Base-by-base conservation (phyloP, 371 early-diverging fungal genomes). In the Batrachochytrium dendrobatidis region DNA sequence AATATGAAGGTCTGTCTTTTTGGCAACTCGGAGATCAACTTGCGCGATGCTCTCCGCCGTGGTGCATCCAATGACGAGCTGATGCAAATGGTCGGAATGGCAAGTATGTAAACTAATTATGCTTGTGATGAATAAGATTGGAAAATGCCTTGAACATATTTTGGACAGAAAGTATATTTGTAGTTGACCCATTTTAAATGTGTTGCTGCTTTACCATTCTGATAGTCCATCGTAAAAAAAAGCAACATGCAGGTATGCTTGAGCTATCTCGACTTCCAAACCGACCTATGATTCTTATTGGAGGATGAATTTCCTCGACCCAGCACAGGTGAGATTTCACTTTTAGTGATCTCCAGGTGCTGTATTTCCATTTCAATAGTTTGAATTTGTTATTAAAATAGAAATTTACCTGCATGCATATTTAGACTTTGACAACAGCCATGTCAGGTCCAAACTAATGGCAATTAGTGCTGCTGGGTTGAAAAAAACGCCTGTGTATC, bases 201-300 rank as follows among this genome's bases (percentile, higher is more conserved):
- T n/a, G n/a, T n/a, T n/a, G n/a, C n/a, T 61, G 39, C 20, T 15
- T 17, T 20, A 25, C 26, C 25, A 60, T 45, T 22, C 60, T n/a
- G 20, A 18, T 56, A 34, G 91, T 95, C 25, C 84, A 83, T 63
- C 80, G 87, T 56, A 95, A 95, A 72, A 88, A 88, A 73, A 81
- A 82, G 60, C 87, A 88, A 58, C 95, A 95, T 70, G 93, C 92
- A 44, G 95, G 93, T 68, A 85, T 91, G 85, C 79, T 83, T 64
- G 86, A 87, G 55, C 76, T 94, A 31, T 83, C 87, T 18, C 76
- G 82, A 45, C 75, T 82, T 72, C 88, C 89, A 46, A 95, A 94
- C 69, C 73, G 94, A 31, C 94, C 95, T 25, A 95, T 95, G 95
- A 89, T 92, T 57, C 73, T 87, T 25, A 95, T 95, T 67, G 94